Conservation (phyloP, 257 asterid genomes). For the Oldenlandia corymbosa region DNA sequence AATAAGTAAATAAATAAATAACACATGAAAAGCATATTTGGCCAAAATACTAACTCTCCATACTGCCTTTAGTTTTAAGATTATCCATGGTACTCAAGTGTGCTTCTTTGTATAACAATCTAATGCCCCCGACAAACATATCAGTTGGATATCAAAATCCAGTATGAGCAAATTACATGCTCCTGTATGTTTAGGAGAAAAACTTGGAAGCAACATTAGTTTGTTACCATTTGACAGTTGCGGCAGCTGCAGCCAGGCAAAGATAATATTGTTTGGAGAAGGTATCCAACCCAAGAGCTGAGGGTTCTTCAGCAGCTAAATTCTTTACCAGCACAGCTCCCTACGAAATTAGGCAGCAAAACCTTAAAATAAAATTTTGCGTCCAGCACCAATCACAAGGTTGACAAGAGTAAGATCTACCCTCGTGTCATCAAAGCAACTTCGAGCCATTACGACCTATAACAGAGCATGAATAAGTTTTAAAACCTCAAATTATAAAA, state of each 20-base stretch:
- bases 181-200: background rate
- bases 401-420: constrained; percentile 33
- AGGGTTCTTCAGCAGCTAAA: constrained; percentile 87
- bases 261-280: constrained; percentile 92
- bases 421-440: constrained; percentile 96
- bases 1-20: background rate
- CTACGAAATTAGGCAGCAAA: constrained; percentile 36
- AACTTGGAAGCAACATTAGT: background rate
- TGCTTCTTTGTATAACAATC: background rate
- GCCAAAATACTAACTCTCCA: constrained; percentile 8
- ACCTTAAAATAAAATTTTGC: constrained; percentile 24
- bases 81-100: background rate
- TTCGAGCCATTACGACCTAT: constrained; percentile 75
- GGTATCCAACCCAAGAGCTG: constrained; percentile 93
- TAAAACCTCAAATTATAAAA: constrained; percentile 18
- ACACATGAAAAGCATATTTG: too few species aligned
- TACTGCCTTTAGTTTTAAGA: background rate
- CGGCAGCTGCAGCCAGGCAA: constrained; percentile 98
- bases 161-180: background rate
- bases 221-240: constrained; percentile 84
- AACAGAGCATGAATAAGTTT: constrained; percentile 20
- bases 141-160: background rate
- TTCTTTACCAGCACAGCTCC: constrained; percentile 77
- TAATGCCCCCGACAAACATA: background rate
- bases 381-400: constrained; percentile 19